Evolutionary conservation across 257 asterid genomes (phyloP).

Genomic region (Jasminum sambac): DNA sequence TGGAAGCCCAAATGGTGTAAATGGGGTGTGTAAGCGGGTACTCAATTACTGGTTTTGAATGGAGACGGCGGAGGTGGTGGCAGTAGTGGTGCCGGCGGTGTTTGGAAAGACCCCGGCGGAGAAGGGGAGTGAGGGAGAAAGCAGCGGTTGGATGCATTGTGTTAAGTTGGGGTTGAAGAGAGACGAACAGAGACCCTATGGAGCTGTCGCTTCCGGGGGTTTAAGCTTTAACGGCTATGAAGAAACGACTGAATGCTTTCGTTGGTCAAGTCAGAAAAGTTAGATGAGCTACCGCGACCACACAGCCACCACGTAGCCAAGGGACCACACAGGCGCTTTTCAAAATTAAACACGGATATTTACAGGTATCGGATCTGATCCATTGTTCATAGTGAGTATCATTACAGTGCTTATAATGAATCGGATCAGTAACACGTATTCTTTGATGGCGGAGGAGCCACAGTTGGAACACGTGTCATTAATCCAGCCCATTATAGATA

Average conservation of each 20-base stretch:
- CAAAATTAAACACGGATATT: too few species aligned
- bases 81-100: slow-evolving; percentile 22
- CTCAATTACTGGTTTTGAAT: slow-evolving; percentile 38
- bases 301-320: too few species aligned
- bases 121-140: slow-evolving; percentile 30
- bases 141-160: slow-evolving; percentile 34
- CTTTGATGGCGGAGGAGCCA: too few species aligned
- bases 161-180: not conserved
- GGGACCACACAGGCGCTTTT: too few species aligned
- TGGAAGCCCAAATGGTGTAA: slow-evolving; percentile 92
- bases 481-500: too few species aligned
- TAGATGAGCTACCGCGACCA: too few species aligned
- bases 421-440: too few species aligned
- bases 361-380: too few species aligned
- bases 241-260: not conserved
- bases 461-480: too few species aligned
- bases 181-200: not conserved
- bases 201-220: not conserved
- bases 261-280: too few species aligned
- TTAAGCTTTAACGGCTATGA: not conserved
- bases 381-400: too few species aligned
- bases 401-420: too few species aligned
- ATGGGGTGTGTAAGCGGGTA: slow-evolving; percentile 82
- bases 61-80: slow-evolving; percentile 30
- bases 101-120: slow-evolving; percentile 25